phyloP scores from a whole-genome alignment of 331 rosid species.

The Spiraea crenata region DNA sequence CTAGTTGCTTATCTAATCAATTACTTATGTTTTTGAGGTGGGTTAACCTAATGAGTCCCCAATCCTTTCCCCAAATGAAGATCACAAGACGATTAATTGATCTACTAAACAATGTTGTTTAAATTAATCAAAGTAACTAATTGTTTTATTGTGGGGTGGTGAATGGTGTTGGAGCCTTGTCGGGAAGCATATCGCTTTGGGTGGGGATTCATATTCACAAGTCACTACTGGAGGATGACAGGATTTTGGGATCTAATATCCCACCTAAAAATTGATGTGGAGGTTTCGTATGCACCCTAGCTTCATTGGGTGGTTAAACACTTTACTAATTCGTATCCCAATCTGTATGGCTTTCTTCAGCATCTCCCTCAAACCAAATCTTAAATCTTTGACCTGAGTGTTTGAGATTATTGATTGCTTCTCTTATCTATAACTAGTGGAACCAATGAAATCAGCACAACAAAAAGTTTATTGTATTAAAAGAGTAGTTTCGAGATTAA shows the following conservation, averaged over 20 bases:
- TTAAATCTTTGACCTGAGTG: background rate
- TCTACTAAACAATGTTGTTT: background rate
- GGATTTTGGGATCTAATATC: constrained; percentile 19
- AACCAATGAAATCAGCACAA: background rate
- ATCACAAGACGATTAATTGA: background rate
- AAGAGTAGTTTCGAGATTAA: background rate
- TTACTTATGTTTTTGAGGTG: background rate
- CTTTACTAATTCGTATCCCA: background rate
- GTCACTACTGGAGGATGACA: constrained; percentile 15
- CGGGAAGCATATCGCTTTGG: constrained; percentile 18
- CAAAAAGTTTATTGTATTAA: too few species aligned
- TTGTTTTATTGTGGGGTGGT: constrained; percentile 10
- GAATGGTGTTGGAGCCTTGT: constrained; percentile 13
- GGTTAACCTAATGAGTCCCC: background rate
- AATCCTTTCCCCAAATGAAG: background rate
- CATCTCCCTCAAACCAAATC: constrained; percentile 20
- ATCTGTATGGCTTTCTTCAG: constrained; percentile 4
- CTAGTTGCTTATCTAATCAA: background rate
- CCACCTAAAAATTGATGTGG: constrained; percentile 12
- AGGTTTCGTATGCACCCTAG: constrained; percentile 12
- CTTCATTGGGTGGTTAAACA: constrained; percentile 1
- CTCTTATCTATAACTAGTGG: background rate
- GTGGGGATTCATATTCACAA: constrained; percentile 15
- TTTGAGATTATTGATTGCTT: background rate
- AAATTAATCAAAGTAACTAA: background rate